Conservation (phyloP, 2,329 filamentous ascomycete genomes). For the Madurella fahalii region DNA sequence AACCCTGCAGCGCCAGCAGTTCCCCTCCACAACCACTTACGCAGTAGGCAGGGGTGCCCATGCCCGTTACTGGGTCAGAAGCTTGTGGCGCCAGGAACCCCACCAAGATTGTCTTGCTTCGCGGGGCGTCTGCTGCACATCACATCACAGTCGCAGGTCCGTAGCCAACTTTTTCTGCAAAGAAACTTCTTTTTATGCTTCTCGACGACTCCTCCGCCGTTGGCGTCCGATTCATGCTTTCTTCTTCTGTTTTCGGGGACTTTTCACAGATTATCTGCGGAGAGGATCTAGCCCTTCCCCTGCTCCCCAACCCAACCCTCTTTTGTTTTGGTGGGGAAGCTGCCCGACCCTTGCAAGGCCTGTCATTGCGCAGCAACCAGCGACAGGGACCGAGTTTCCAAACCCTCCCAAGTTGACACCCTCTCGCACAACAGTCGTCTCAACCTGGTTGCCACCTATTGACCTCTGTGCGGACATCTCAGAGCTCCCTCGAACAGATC, state of each 20-base stretch:
- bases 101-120: background rate
- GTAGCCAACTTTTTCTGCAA: no score
- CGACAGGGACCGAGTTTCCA: background rate
- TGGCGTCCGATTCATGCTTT: background rate
- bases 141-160: background rate
- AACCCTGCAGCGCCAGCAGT: slow-evolving; percentile 2
- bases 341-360: background rate
- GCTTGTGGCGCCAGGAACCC: slow-evolving; percentile 1
- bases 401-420: background rate
- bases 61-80: slow-evolving; percentile 21
- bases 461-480: background rate
- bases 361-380: slow-evolving; percentile 21
- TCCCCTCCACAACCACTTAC: no score
- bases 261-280: background rate
- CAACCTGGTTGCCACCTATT: slow-evolving; percentile 1
- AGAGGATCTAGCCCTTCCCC: background rate
- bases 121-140: background rate
- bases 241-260: background rate
- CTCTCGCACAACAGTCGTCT: slow-evolving; percentile 16
- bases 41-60: background rate
- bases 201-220: background rate
- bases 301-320: background rate
- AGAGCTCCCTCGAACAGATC: background rate
- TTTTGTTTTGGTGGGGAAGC: slow-evolving; percentile 18
- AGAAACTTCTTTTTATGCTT: no score